Conservation (phyloP, 768 basidiomycete genomes). For the Tulasnella sp. region DNA sequence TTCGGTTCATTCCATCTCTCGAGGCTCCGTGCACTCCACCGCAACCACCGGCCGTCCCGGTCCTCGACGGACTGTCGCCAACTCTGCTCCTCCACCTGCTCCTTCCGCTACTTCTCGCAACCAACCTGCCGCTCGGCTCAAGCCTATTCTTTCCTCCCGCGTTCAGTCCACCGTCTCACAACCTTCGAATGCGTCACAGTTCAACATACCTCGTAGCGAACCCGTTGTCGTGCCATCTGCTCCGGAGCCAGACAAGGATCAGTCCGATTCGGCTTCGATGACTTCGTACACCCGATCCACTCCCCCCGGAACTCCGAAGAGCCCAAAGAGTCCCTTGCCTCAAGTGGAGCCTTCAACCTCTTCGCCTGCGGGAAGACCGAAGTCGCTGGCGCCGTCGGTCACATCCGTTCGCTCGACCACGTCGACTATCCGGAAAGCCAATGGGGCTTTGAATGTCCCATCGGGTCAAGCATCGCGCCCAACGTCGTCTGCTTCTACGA, state of each 20-base stretch:
- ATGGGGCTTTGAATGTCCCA: background rate
- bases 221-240: background rate
- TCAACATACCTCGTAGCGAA: background rate
- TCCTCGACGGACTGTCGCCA: background rate
- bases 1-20: constrained; percentile 50
- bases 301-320: constrained; percentile 9
- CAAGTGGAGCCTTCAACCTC: constrained; percentile 15
- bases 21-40: constrained; percentile 30
- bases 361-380: constrained; percentile 31
- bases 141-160: constrained; percentile 22
- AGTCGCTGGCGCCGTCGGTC: constrained; percentile 40
- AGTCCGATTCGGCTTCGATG: background rate
- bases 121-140: constrained; percentile 14
- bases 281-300: constrained; percentile 22
- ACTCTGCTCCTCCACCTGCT: constrained; percentile 25
- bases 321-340: constrained; percentile 9
- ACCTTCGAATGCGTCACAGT: constrained; percentile 6
- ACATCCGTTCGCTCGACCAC: constrained; percentile 41
- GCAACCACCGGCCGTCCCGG: background rate
- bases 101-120: constrained; percentile 20
- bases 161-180: constrained; percentile 20
- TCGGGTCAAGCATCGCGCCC: background rate
- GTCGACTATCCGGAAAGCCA: constrained; percentile 40
- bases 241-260: background rate
- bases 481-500: background rate